These are phyloP conservation scores for Strobilomyces confusus DNA, from an alignment of 768 basidiomycete genomes.

Conservation along the genomic window DNA sequence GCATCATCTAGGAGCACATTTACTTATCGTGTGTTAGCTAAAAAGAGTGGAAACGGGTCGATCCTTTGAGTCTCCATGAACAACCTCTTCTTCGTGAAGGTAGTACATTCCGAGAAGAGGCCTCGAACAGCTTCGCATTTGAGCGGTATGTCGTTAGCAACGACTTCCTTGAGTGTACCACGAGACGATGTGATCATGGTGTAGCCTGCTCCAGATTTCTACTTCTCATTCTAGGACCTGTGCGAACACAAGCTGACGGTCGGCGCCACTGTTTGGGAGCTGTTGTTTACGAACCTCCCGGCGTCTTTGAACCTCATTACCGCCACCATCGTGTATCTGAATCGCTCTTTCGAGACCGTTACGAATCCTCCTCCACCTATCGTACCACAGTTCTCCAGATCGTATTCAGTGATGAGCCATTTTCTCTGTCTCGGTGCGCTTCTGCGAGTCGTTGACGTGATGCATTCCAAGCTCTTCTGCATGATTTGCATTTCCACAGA, in stretches of 20 bases:
- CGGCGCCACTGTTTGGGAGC: neutral
- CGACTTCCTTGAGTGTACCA: neutral
- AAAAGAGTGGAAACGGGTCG: neutral
- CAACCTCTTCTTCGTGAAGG: conserved; percentile 14
- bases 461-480: conserved; percentile 1
- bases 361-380: conserved; percentile 28
- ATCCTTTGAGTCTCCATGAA: conserved; percentile 30
- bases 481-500: conserved; percentile 1
- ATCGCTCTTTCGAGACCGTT: conserved; percentile 1
- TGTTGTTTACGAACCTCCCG: neutral
- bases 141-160: neutral
- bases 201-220: conserved; percentile 10
- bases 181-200: conserved; percentile 9
- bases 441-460: conserved; percentile 2
- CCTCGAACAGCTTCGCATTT: conserved; percentile 4
- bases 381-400: conserved; percentile 22
- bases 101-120: conserved; percentile 14
- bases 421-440: neutral
- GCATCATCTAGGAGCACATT: conserved; percentile 33
- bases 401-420: conserved; percentile 28
- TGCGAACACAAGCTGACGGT: neutral
- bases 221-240: conserved; percentile 5
- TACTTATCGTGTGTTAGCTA: conserved; percentile 12
- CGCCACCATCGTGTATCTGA: conserved; percentile 2
- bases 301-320: neutral